A percentile compares a stretch with the other conserved stretches of the same genome.
Evolutionary conservation across 225 moss, liverwort and hornwort genomes (phyloP).

Genomic region (Physcomitrium patens): DNA sequence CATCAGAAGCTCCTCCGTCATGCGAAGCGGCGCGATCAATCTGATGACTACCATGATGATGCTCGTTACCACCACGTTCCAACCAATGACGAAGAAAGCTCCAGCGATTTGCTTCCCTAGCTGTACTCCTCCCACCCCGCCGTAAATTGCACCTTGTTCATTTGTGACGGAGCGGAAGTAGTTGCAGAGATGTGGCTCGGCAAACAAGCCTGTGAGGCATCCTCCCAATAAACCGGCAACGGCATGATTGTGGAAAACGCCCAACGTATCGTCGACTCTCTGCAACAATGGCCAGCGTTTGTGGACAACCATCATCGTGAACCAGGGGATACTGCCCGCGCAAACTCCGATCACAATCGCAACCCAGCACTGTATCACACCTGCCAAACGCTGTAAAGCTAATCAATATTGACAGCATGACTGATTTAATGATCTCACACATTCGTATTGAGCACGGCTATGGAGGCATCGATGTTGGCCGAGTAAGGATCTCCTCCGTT

Average conservation of each 20-base stretch:
- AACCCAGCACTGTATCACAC: slow-evolving; percentile 59
- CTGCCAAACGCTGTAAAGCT: slow-evolving; percentile 26
- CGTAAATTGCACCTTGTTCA: slow-evolving; percentile 53
- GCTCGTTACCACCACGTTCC: slow-evolving; percentile 55
- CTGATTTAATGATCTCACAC: slow-evolving; percentile 17
- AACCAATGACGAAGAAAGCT: slow-evolving; percentile 48
- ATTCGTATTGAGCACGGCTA: slow-evolving; percentile 61
- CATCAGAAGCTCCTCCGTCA: slow-evolving; percentile 38
- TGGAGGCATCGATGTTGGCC: slow-evolving; percentile 56
- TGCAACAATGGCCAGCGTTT: slow-evolving; percentile 53
- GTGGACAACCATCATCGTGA: slow-evolving; percentile 67
- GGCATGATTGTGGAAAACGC: slow-evolving; percentile 62
- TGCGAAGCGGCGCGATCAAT: slow-evolving; percentile 35
- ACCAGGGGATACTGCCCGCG: slow-evolving; percentile 56
- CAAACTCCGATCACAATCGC: slow-evolving; percentile 52
- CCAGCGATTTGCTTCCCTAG: slow-evolving; percentile 52
- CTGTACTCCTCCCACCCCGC: slow-evolving; percentile 39
- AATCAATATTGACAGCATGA: neutral
- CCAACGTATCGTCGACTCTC: slow-evolving; percentile 49
- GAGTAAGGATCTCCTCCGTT: slow-evolving; percentile 62
- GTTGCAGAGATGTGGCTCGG: slow-evolving; percentile 53
- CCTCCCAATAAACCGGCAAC: slow-evolving; percentile 53
- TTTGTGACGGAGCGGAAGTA: slow-evolving; percentile 40
- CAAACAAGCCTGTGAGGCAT: slow-evolving; percentile 45
- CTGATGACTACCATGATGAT: slow-evolving; percentile 45